These are phyloP conservation scores for Cryptosporidium ryanae DNA, from an alignment of 169 alveolate genomes.

Conservation along the genomic window DNA sequence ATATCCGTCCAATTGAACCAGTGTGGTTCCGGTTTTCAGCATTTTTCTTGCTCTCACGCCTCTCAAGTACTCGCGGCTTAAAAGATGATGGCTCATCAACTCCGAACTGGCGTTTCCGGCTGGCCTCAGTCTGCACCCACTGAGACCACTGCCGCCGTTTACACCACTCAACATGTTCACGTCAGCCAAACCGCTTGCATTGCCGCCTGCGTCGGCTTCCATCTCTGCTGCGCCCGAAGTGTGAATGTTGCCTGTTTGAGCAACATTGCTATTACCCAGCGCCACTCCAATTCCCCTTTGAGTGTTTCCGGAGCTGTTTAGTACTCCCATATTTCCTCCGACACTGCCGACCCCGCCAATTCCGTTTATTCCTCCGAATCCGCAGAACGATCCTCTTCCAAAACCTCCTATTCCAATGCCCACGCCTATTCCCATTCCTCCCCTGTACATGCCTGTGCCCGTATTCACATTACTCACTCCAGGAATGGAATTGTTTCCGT, in stretches of 20 bases:
- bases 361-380: background rate
- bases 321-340: background rate
- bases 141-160: no score
- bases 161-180: background rate
- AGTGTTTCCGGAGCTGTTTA: background rate
- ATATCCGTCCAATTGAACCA: no score
- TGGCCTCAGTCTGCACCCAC: no score
- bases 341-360: background rate
- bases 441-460: background rate
- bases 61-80: no score
- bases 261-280: background rate
- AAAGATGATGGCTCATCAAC: no score
- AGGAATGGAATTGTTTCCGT: no score
- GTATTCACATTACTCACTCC: background rate
- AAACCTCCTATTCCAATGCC: background rate
- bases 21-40: no score
- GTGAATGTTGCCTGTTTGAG: background rate
- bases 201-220: background rate
- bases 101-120: no score
- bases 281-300: background rate
- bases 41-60: no score
- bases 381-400: background rate
- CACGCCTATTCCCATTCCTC: background rate
- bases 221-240: background rate
- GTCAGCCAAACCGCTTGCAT: background rate